Percentiles rank a stretch among this genome's conserved stretches.
Conservation (phyloP, 208 protist species). For the Trypanosomatidae sp. region DNA sequence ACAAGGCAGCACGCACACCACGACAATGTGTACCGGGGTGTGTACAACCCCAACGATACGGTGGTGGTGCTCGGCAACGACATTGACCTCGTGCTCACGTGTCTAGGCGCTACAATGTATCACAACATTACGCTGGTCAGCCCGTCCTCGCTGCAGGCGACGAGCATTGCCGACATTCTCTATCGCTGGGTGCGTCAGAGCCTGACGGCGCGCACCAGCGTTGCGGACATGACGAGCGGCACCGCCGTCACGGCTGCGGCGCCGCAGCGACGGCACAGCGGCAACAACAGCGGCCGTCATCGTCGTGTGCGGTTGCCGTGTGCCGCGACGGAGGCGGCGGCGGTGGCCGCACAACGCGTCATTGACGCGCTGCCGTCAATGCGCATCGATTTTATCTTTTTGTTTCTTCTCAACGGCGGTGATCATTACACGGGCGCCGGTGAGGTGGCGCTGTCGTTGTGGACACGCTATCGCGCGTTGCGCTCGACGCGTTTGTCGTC, state of each 20-base stretch:
- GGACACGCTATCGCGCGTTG: constrained; percentile 59
- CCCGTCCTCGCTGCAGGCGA: constrained; percentile 69
- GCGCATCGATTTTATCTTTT: constrained; percentile 74
- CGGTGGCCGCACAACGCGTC: too few relatives aligned
- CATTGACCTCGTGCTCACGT: constrained; percentile 77
- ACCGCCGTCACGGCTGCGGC: constrained; percentile 20
- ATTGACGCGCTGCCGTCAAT: constrained; percentile 54
- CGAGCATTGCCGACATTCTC: constrained; percentile 53
- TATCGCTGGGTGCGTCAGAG: constrained; percentile 63
- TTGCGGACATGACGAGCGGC: background rate
- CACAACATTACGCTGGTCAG: constrained; percentile 72
- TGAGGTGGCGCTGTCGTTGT: constrained; percentile 61
- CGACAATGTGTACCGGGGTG: background rate
- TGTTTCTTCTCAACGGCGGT: constrained; percentile 80
- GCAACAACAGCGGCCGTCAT: too few relatives aligned
- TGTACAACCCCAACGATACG: constrained; percentile 51
- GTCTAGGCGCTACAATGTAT: constrained; percentile 65
- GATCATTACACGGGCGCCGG: constrained; percentile 76
- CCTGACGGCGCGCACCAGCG: constrained; percentile 5
- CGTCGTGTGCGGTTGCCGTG: too few relatives aligned
- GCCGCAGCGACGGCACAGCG: too few relatives aligned
- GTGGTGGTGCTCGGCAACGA: constrained; percentile 72
- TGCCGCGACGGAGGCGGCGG: too few relatives aligned
- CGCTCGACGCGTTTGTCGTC: constrained; percentile 30
- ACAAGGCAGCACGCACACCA: too few relatives aligned